Percentiles rank a stretch among this genome's conserved stretches.
Conservation (phyloP, 257 asterid species). For the Plectranthus barbatus region DNA sequence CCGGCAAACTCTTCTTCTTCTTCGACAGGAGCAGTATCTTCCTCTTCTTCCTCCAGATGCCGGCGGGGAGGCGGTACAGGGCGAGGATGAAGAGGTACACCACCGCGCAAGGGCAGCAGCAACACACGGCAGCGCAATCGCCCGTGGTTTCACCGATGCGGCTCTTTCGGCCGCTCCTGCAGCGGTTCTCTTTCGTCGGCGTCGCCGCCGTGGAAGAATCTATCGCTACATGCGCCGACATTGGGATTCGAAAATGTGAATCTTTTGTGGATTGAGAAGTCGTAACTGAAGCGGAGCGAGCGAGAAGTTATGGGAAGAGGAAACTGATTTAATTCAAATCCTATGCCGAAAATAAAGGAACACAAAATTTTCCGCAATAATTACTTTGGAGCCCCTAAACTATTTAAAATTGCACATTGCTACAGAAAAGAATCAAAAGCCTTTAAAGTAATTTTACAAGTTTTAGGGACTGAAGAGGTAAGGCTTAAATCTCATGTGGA, state of each 20-base stretch:
- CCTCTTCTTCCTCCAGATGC: slow-evolving; percentile 26
- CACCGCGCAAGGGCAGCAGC: slow-evolving; percentile 36
- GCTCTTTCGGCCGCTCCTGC: background rate
- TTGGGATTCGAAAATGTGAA: background rate
- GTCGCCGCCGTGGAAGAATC: no score
- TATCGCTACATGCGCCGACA: background rate
- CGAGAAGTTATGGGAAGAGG: background rate
- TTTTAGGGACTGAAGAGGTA: background rate
- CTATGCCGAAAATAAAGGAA: background rate
- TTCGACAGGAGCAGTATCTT: slow-evolving; percentile 13
- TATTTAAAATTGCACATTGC: background rate
- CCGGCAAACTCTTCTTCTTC: background rate
- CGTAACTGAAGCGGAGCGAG: background rate
- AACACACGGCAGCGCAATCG: slow-evolving; percentile 38
- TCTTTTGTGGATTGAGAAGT: background rate
- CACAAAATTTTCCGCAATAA: background rate
- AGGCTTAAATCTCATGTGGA: background rate
- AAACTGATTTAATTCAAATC: background rate
- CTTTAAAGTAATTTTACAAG: no score
- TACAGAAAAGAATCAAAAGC: no score
- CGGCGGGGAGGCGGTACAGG: slow-evolving; percentile 24
- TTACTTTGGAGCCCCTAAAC: background rate
- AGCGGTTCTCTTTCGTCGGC: background rate
- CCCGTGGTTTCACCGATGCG: slow-evolving; percentile 34
- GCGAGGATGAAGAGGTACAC: slow-evolving; percentile 22